Percentiles rank a stretch among this genome's conserved stretches.
phyloP scores from a whole-genome alignment of 805 yeast genomes.

The Isabelozyma rhagii region DNA sequence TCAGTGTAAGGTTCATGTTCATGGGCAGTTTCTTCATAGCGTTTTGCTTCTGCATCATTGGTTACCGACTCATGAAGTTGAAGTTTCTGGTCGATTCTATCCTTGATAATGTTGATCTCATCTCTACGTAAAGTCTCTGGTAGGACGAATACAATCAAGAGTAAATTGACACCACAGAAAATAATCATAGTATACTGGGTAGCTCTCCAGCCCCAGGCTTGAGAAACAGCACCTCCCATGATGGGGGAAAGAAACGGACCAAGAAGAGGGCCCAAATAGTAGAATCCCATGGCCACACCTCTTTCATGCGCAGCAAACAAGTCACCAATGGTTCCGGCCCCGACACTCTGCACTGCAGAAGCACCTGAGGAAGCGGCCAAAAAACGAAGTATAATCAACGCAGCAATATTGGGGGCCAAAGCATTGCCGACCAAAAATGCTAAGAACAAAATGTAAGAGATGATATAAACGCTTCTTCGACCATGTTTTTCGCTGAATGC shows the following conservation, averaged over 20 bases:
- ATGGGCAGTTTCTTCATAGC: slow-evolving; percentile 1
- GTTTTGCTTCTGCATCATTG: slow-evolving; percentile 1
- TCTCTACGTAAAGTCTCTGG: slow-evolving; percentile 79
- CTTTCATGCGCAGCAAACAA: slow-evolving; percentile 63
- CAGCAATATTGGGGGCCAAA: slow-evolving; percentile 54
- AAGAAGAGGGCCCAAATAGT: slow-evolving; percentile 74
- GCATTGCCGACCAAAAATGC: slow-evolving; percentile 75
- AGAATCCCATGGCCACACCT: slow-evolving; percentile 77
- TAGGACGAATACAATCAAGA: slow-evolving; percentile 50
- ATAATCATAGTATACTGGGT: slow-evolving; percentile 84
- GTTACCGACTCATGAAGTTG: slow-evolving; percentile 1
- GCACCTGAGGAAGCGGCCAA: slow-evolving; percentile 62
- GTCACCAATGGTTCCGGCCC: slow-evolving; percentile 86
- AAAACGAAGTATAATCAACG: slow-evolving; percentile 66
- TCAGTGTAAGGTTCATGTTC: slow-evolving; percentile 8
- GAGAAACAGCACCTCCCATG: slow-evolving; percentile 68
- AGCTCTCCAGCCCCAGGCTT: slow-evolving; percentile 81
- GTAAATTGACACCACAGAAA: slow-evolving; percentile 51
- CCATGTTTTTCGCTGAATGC: slow-evolving; percentile 73
- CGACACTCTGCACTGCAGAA: slow-evolving; percentile 85
- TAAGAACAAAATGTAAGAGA: slow-evolving; percentile 60
- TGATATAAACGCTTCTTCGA: slow-evolving; percentile 66
- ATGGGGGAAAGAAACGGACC: slow-evolving; percentile 83
- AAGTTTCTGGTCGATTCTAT: slow-evolving; percentile 1
- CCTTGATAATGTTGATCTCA: slow-evolving; percentile 32